These are phyloP conservation scores for Candida gigantensis DNA, from an alignment of 1,139 yeast species.

Conservation along the genomic window DNA sequence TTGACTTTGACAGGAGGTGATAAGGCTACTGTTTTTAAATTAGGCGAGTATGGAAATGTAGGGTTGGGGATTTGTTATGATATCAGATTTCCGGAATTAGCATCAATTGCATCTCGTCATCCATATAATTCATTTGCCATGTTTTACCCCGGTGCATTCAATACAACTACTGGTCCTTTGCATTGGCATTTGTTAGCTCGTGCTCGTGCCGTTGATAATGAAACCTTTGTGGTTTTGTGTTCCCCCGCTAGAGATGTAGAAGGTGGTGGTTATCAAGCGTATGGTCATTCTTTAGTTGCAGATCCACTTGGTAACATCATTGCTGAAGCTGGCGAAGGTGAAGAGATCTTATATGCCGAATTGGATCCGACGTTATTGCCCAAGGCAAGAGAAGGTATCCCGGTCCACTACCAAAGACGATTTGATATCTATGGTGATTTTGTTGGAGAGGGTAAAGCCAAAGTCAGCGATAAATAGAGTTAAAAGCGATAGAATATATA, in stretches of 20 bases:
- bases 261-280: conserved; percentile 77
- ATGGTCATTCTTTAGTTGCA: conserved; percentile 85
- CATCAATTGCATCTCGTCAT: conserved; percentile 72
- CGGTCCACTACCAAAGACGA: conserved; percentile 73
- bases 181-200: conserved; percentile 91
- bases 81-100: conserved; percentile 88
- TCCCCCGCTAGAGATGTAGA: conserved; percentile 84
- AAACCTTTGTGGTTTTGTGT: conserved; percentile 74
- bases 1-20: conserved; percentile 74
- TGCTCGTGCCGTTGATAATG: conserved; percentile 88
- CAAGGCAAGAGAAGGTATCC: conserved; percentile 69
- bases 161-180: conserved; percentile 92
- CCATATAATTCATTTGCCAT: conserved; percentile 77
- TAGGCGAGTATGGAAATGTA: conserved; percentile 71
- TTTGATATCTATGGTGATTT: conserved; percentile 83
- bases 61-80: conserved; percentile 95
- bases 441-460: conserved; percentile 42
- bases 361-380: conserved; percentile 66
- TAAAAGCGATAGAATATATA: not conserved
- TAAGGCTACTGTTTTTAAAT: conserved; percentile 71
- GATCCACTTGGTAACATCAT: conserved; percentile 83
- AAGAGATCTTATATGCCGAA: conserved; percentile 78
- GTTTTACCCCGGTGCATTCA: conserved; percentile 95
- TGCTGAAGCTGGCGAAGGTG: conserved; percentile 84
- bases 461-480: conserved; percentile 36